A percentile compares a stretch with the other conserved stretches of the same genome.
phyloP scores from a whole-genome alignment of 768 basidiomycete species.

The Amanita exitialis region DNA sequence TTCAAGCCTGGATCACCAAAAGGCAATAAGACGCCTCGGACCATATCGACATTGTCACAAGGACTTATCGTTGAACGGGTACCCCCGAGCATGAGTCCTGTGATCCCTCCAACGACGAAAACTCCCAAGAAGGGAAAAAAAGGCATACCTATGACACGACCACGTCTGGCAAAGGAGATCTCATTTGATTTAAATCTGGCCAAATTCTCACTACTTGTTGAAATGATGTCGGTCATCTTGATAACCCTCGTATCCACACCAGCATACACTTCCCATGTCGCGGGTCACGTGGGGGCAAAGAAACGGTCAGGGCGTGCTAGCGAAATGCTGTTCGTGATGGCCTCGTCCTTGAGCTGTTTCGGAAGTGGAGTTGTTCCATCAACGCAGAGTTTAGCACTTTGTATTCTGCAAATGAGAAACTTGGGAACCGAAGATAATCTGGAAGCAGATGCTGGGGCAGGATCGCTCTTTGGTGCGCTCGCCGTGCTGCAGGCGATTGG shows the following conservation, averaged over 20 bases:
- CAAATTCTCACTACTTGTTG: slow-evolving; percentile 51
- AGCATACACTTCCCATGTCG: slow-evolving; percentile 17
- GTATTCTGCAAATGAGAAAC: slow-evolving; percentile 39
- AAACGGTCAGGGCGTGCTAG: slow-evolving; percentile 14
- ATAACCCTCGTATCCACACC: slow-evolving; percentile 46
- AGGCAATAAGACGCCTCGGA: slow-evolving; percentile 7
- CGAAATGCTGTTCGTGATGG: slow-evolving; percentile 47
- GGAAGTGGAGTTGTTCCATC: slow-evolving; percentile 67
- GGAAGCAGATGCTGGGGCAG: slow-evolving; percentile 22
- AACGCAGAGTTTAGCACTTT: slow-evolving; percentile 62
- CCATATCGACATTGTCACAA: not conserved
- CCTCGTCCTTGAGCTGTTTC: slow-evolving; percentile 48
- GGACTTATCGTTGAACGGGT: slow-evolving; percentile 6
- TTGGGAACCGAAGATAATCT: slow-evolving; percentile 18
- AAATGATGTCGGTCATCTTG: slow-evolving; percentile 52
- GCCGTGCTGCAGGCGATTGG: slow-evolving; percentile 62
- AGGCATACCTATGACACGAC: slow-evolving; percentile 34
- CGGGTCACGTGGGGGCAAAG: slow-evolving; percentile 3
- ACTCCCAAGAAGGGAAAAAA: slow-evolving; percentile 19
- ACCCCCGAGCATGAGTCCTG: slow-evolving; percentile 3
- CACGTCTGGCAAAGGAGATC: slow-evolving; percentile 52
- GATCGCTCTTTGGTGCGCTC: slow-evolving; percentile 63
- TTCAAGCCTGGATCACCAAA: slow-evolving; percentile 39
- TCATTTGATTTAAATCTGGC: slow-evolving; percentile 60
- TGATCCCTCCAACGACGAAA: not conserved